Evolutionary conservation across 106 monocot genomes (phyloP).

Genomic region (Dendrobium nobile): DNA sequence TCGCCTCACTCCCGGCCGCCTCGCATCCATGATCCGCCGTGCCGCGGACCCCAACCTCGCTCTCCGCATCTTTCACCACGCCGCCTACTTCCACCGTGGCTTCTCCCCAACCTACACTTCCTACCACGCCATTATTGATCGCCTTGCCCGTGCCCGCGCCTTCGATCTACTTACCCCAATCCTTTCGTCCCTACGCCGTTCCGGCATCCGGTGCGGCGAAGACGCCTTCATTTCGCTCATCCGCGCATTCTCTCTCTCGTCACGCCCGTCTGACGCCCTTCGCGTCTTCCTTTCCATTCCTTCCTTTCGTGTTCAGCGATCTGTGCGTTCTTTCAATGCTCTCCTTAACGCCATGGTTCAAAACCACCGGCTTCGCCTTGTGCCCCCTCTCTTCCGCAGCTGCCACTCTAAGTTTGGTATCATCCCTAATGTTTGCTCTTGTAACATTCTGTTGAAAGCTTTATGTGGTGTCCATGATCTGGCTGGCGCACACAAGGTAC

Average conservation of each 20-base stretch:
- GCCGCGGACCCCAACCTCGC: slow-evolving; percentile 26
- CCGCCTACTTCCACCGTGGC: slow-evolving; percentile 36
- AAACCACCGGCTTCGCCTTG: slow-evolving; percentile 43
- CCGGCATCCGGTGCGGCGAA: slow-evolving; percentile 34
- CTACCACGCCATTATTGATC: slow-evolving; percentile 25
- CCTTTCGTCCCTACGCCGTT: slow-evolving; percentile 27
- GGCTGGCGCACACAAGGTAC: slow-evolving; percentile 35
- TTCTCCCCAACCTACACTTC: slow-evolving; percentile 28
- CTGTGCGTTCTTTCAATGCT: slow-evolving; percentile 74
- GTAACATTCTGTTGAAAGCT: slow-evolving; percentile 70
- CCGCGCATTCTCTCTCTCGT: slow-evolving; percentile 39
- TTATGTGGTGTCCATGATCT: slow-evolving; percentile 43
- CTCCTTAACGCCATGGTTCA: slow-evolving; percentile 76
- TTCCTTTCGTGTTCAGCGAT: slow-evolving; percentile 34
- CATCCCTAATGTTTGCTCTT: slow-evolving; percentile 60
- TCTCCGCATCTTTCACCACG: slow-evolving; percentile 52
- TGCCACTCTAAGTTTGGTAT: slow-evolving; percentile 39
- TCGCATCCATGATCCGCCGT: slow-evolving; percentile 53
- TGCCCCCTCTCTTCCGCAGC: slow-evolving; percentile 43
- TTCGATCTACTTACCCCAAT: slow-evolving; percentile 31
- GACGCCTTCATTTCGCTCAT: slow-evolving; percentile 54
- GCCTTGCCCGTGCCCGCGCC: slow-evolving; percentile 43
- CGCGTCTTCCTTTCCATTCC: slow-evolving; percentile 47
- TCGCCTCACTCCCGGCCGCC: slow-evolving; percentile 40
- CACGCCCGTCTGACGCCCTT: slow-evolving; percentile 35